Evolutionary conservation across 2,329 filamentous ascomycete genomes (phyloP).

Genomic region (Grosmannia penicillata): DNA sequence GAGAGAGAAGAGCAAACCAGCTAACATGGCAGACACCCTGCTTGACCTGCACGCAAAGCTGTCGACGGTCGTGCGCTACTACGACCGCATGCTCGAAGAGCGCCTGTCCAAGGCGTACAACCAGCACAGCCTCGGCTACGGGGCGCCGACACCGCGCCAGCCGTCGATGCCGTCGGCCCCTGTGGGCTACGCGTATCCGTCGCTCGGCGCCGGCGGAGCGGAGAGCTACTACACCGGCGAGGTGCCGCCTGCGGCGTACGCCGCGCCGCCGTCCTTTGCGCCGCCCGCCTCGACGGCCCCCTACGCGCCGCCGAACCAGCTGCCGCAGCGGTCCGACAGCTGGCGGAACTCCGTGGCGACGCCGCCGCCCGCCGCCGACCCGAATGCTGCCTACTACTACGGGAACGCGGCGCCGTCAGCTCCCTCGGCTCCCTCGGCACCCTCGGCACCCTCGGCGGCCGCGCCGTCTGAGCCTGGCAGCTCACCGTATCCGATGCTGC

Average conservation of each 20-base stretch:
- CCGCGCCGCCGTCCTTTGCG: constrained; percentile 24
- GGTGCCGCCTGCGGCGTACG: constrained; percentile 25
- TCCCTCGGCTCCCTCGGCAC: constrained; percentile 3
- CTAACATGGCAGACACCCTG: constrained; percentile 52
- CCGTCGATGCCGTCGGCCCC: no score
- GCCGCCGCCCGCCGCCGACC: constrained; percentile 31
- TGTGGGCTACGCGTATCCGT: constrained; percentile 71
- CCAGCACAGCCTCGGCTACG: constrained; percentile 59
- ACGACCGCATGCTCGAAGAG: constrained; percentile 96
- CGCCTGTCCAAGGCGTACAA: constrained; percentile 84
- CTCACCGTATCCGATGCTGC: constrained; percentile 39
- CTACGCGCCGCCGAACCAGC: constrained; percentile 21
- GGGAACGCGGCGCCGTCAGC: constrained; percentile 17
- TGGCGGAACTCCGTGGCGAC: constrained; percentile 28
- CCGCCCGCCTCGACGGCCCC: constrained; percentile 21
- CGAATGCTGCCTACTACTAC: constrained; percentile 45
- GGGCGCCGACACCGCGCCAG: constrained; percentile 29
- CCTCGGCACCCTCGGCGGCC: constrained; percentile 18
- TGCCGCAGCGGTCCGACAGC: constrained; percentile 31
- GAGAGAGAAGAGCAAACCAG: background rate
- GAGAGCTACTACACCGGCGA: constrained; percentile 76
- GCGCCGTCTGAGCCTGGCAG: constrained; percentile 25
- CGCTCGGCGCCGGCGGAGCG: constrained; percentile 45
- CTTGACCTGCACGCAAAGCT: constrained; percentile 90
- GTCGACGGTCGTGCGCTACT: constrained; percentile 91